phyloP scores from a whole-genome alignment of 257 asterid genomes.

The Parsonsia alboflavescens region DNA sequence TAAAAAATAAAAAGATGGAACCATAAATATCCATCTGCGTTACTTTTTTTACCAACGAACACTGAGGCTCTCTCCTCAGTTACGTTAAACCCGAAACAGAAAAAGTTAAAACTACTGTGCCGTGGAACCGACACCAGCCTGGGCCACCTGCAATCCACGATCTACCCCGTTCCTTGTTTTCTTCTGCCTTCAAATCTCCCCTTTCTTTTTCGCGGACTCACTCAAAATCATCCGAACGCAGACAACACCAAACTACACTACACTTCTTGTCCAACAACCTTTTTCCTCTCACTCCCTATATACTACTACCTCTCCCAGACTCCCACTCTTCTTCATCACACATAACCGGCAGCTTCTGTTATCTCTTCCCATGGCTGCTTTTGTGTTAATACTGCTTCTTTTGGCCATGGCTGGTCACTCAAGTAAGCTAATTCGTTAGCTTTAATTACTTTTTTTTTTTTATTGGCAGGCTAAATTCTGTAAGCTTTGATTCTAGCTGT shows the following conservation, averaged over 20 bases:
- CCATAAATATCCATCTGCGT: too few relatives aligned
- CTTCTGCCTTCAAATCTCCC: constrained; percentile 2
- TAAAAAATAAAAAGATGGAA: too few relatives aligned
- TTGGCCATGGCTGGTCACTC: constrained; percentile 68
- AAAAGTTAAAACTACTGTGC: not conserved
- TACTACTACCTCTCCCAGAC: not conserved
- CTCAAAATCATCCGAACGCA: not conserved
- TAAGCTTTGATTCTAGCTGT: not conserved
- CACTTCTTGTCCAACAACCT: not conserved
- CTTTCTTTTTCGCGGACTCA: not conserved
- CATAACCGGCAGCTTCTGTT: not conserved
- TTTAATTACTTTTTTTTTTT: not conserved
- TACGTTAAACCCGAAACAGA: not conserved
- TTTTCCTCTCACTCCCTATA: not conserved
- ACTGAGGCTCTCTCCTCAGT: too few relatives aligned
- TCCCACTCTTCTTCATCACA: constrained; percentile 11
- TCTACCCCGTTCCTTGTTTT: constrained; percentile 1
- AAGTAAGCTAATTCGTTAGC: constrained; percentile 36
- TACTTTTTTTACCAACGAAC: too few relatives aligned
- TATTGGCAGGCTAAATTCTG: not conserved
- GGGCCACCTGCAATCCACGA: constrained; percentile 12
- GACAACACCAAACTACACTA: not conserved
- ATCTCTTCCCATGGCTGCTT: constrained; percentile 32
- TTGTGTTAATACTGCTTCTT: constrained; percentile 36
- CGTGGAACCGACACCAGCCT: constrained; percentile 13